These are phyloP conservation scores for Flueggea neowawraea DNA, from an alignment of 441 rosid genomes.

Conservation along the genomic window DNA sequence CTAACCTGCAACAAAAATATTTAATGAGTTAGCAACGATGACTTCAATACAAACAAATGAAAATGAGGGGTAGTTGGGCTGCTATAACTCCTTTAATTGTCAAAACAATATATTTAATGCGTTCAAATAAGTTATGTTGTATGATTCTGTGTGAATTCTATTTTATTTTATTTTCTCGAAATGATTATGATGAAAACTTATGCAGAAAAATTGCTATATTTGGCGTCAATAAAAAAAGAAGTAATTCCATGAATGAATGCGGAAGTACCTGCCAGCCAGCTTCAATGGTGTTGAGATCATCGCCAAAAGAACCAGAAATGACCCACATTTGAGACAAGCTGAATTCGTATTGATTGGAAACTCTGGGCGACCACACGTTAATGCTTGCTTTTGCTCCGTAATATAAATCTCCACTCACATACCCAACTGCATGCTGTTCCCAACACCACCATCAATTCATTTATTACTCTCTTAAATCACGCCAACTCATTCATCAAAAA, in stretches of 20 bases:
- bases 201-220: no score
- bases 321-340: constrained; percentile 97
- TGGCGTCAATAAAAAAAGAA: not conserved
- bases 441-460: not conserved
- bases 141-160: no score
- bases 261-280: constrained; percentile 91
- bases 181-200: no score
- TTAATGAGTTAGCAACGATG: constrained; percentile 5
- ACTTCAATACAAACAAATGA: constrained; percentile 7
- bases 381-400: constrained; percentile 97
- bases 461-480: not conserved
- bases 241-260: no score
- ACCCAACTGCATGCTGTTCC: constrained; percentile 96
- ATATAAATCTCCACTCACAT: constrained; percentile 78
- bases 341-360: constrained; percentile 78
- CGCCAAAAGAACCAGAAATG: constrained; percentile 87
- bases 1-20: constrained; percentile 57
- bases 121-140: no score
- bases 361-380: constrained; percentile 92
- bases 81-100: constrained; percentile 24
- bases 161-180: no score
- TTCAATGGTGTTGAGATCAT: constrained; percentile 97
- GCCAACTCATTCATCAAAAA: no score
- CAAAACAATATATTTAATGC: not conserved
- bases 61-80: constrained; percentile 27